These are phyloP conservation scores for Nakaseomyces nivariensis DNA, from an alignment of 1,139 yeast species.

Conservation along the genomic window DNA sequence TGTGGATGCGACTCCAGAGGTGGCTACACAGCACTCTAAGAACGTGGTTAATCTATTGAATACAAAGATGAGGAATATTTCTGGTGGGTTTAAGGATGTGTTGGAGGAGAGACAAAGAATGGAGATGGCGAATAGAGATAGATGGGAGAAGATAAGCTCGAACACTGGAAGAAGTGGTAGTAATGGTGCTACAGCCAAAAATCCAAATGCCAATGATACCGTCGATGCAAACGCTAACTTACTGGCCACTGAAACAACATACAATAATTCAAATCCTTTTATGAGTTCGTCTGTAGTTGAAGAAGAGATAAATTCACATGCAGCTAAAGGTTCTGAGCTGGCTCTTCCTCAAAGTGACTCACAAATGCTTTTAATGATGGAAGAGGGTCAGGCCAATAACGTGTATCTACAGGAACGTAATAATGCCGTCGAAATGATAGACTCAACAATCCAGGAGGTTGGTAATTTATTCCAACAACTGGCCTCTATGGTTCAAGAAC, in stretches of 20 bases:
- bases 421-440: conserved; percentile 90
- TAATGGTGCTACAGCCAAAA: conserved; percentile 4
- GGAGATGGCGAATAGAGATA: conserved; percentile 68
- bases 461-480: conserved; percentile 91
- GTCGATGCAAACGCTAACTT: background rate
- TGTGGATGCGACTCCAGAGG: conserved; percentile 26
- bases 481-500: conserved; percentile 97
- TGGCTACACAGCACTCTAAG: conserved; percentile 45
- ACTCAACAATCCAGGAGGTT: conserved; percentile 89
- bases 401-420: conserved; percentile 76
- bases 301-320: conserved; percentile 28
- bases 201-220: conserved; percentile 2
- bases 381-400: conserved; percentile 41
- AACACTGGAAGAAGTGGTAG: conserved; percentile 1
- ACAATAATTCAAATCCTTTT: conserved; percentile 30
- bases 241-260: conserved; percentile 10
- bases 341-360: conserved; percentile 69
- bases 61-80: conserved; percentile 81
- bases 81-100: conserved; percentile 85
- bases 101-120: conserved; percentile 78
- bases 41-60: conserved; percentile 81
- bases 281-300: conserved; percentile 29
- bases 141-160: conserved; percentile 70
- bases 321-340: conserved; percentile 30
- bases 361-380: conserved; percentile 63